Conservation (phyloP, 2,329 filamentous ascomycete genomes). For the Nothophoma quercina region DNA sequence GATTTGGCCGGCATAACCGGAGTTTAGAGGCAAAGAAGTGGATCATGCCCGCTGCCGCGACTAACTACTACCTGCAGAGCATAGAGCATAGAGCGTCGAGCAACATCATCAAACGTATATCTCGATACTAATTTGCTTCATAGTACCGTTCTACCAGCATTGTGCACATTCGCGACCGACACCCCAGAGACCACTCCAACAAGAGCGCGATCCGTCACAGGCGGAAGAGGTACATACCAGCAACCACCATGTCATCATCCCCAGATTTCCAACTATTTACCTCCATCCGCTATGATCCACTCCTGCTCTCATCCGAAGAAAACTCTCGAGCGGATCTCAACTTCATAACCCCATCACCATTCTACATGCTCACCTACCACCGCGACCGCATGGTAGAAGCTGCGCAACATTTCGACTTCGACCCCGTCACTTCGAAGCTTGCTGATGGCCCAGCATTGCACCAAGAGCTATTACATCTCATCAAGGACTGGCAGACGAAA, state of each 20-base stretch:
- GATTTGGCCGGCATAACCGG: conserved; percentile 15
- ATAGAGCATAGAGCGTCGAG: conserved; percentile 3
- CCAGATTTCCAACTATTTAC: conserved; percentile 49
- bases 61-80: conserved; percentile 1
- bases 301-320: conserved; percentile 43
- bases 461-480: conserved; percentile 42
- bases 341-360: conserved; percentile 62
- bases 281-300: conserved; percentile 49
- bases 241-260: conserved; percentile 28
- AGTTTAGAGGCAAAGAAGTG: conserved; percentile 13
- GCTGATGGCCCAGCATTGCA: conserved; percentile 45
- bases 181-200: no score
- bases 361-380: conserved; percentile 83
- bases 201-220: no score
- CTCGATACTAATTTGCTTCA: background rate
- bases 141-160: no score
- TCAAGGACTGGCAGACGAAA: conserved; percentile 36
- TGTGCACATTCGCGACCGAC: no score
- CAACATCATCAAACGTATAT: background rate
- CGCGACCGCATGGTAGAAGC: conserved; percentile 76
- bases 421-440: conserved; percentile 43
- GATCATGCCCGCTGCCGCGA: background rate
- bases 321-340: conserved; percentile 60
- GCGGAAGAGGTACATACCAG: background rate
- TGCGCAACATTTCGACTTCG: conserved; percentile 59